phyloP scores from a whole-genome alignment of 208 protist genomes.

The Crithidia thermophila region DNA sequence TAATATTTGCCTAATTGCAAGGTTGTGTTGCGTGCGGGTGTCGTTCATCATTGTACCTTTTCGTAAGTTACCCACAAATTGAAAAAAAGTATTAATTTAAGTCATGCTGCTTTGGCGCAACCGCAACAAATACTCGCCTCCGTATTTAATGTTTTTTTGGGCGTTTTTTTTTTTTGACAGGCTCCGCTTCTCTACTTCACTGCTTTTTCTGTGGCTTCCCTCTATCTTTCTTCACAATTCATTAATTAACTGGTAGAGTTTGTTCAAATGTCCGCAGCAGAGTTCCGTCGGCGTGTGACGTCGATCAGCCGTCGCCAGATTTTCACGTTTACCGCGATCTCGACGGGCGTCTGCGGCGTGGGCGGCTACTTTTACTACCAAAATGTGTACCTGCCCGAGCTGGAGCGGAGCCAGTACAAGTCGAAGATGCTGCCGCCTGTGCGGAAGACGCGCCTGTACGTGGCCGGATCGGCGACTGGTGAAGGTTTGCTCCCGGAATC shows the following conservation, averaged over 20 bases:
- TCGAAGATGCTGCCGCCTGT: conserved; percentile 30
- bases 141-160: neutral
- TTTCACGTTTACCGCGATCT: conserved; percentile 22
- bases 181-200: neutral
- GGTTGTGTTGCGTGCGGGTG: too few species aligned
- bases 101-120: too few species aligned
- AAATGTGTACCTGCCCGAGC: conserved; percentile 39
- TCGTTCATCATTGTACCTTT: neutral
- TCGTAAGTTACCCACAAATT: neutral
- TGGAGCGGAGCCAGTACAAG: conserved; percentile 18
- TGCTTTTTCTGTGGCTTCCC: neutral
- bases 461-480: conserved; percentile 44
- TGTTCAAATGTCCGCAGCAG: conserved; percentile 29
- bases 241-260: neutral
- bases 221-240: neutral
- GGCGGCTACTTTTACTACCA: conserved; percentile 58
- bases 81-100: too few species aligned
- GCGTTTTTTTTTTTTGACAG: conserved; percentile 11
- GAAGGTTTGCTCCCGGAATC: conserved; percentile 28
- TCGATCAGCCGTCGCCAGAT: conserved; percentile 56
- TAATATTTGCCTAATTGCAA: too few species aligned
- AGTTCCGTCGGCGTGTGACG: conserved; percentile 41
- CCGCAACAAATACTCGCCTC: too few species aligned
- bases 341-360: conserved; percentile 30
- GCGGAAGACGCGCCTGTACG: conserved; percentile 56